phyloP scores from a whole-genome alignment of 495 filamentous ascomycete species.

The Podospora sp. region DNA sequence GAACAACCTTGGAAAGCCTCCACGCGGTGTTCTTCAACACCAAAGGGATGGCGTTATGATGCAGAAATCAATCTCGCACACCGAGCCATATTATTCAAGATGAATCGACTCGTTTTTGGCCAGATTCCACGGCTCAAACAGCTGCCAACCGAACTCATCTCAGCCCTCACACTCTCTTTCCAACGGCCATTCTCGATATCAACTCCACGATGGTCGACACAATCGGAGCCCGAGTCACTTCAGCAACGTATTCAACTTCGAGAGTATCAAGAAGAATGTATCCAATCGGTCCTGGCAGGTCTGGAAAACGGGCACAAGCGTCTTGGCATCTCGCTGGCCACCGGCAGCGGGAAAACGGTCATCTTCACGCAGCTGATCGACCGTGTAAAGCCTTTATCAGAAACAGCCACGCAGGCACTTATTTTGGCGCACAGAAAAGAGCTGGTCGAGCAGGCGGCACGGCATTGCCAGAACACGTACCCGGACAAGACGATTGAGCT shows the following conservation, averaged over 20 bases:
- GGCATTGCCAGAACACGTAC: slow-evolving; percentile 79
- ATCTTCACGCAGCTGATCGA: slow-evolving; percentile 96
- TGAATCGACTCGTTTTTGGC: background rate
- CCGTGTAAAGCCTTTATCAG: slow-evolving; percentile 62
- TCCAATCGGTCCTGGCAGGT: slow-evolving; percentile 77
- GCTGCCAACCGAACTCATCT: slow-evolving; percentile 7
- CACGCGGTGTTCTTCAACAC: background rate
- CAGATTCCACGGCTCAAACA: background rate
- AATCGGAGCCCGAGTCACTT: slow-evolving; percentile 35
- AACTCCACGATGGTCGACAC: background rate
- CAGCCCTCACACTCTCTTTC: background rate
- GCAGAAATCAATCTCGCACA: background rate
- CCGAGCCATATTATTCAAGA: background rate
- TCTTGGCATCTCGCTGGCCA: slow-evolving; percentile 86
- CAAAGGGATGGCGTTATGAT: background rate
- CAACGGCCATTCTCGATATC: background rate
- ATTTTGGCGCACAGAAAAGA: slow-evolving; percentile 92
- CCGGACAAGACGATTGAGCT: slow-evolving; percentile 79
- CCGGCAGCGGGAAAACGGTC: slow-evolving; percentile 92
- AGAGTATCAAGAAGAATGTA: slow-evolving; percentile 85
- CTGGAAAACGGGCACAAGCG: slow-evolving; percentile 75
- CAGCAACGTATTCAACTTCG: slow-evolving; percentile 52
- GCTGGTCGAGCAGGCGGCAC: slow-evolving; percentile 92
- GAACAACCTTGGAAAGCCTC: background rate
- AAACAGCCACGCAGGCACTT: slow-evolving; percentile 71